These are phyloP conservation scores for Lasiodiplodia citricola DNA, from an alignment of 2,329 filamentous ascomycete genomes.

Conservation along the genomic window DNA sequence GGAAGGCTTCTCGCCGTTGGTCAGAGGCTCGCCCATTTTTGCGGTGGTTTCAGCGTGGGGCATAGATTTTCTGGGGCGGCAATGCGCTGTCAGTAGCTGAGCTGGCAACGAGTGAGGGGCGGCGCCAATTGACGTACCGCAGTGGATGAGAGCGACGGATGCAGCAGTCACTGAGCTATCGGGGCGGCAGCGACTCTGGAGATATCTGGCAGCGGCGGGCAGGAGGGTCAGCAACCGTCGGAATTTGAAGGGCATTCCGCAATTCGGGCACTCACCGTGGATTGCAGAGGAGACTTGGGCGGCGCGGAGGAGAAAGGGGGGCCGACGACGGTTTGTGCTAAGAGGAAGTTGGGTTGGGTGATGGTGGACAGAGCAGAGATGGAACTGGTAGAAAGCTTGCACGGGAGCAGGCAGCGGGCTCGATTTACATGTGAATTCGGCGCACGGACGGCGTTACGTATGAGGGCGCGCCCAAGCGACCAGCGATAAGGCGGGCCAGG, in stretches of 20 bases:
- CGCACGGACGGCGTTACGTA: conserved; percentile 24
- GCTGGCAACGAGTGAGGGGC: background rate
- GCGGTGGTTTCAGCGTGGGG: conserved; percentile 33
- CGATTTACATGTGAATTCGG: background rate
- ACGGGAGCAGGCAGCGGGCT: background rate
- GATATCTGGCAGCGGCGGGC: conserved; percentile 17
- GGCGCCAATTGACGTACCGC: conserved; percentile 6
- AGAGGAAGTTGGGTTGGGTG: conserved; percentile 6
- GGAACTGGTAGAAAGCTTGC: conserved; percentile 16
- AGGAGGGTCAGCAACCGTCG: conserved; percentile 19
- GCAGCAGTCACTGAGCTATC: background rate
- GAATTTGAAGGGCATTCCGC: conserved; percentile 22
- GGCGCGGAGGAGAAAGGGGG: background rate
- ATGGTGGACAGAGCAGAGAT: conserved; percentile 15
- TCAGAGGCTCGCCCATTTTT: conserved; percentile 43
- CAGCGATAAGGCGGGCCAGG: conserved; percentile 22
- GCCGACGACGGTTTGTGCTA: background rate
- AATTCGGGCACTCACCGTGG: conserved; percentile 18
- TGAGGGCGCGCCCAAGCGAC: conserved; percentile 15
- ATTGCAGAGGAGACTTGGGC: background rate
- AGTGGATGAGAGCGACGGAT: background rate
- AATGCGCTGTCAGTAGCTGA: conserved; percentile 8
- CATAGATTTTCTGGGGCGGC: conserved; percentile 14
- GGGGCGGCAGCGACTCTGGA: background rate
- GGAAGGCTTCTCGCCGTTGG: conserved; percentile 47